These are phyloP conservation scores for Escallonia herrerae DNA, from an alignment of 129 eudicot species.

Conservation along the genomic window DNA sequence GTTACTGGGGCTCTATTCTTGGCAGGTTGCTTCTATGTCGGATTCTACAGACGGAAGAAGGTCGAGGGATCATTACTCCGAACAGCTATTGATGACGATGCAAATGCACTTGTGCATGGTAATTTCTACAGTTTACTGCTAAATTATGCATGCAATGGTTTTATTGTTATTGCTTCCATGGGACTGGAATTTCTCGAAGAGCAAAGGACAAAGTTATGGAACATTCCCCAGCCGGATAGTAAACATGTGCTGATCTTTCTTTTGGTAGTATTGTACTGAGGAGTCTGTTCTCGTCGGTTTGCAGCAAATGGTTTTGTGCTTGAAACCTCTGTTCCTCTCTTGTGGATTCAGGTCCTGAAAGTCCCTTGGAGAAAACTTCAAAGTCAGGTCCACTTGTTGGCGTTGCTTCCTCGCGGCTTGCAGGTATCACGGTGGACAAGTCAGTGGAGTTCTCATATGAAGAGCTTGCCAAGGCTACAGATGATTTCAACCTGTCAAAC, in stretches of 20 bases:
- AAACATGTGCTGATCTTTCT: neutral
- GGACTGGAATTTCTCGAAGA: too few relatives aligned
- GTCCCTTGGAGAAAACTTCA: constrained; percentile 27
- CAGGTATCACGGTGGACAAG: constrained; percentile 61
- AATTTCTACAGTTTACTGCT: neutral
- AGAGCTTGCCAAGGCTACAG: constrained; percentile 73
- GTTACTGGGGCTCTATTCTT: constrained; percentile 29
- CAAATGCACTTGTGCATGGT: constrained; percentile 36
- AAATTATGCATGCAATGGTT: neutral
- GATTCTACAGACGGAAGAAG: constrained; percentile 37
- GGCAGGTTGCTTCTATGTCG: constrained; percentile 44
- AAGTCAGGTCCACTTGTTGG: constrained; percentile 30
- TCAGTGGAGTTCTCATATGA: constrained; percentile 76
- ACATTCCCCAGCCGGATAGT: neutral
- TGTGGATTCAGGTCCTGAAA: constrained; percentile 30
- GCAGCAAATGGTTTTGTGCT: neutral
- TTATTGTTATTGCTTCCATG: neutral
- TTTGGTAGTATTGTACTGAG: neutral
- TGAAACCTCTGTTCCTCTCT: neutral
- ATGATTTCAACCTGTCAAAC: constrained; percentile 48
- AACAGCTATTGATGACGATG: constrained; percentile 16
- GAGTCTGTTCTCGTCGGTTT: neutral
- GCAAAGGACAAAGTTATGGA: neutral
- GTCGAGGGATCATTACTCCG: constrained; percentile 30
- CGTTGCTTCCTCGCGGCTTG: constrained; percentile 30